These are phyloP conservation scores for Scutellaria minor DNA, from an alignment of 257 asterid species.

Conservation along the genomic window DNA sequence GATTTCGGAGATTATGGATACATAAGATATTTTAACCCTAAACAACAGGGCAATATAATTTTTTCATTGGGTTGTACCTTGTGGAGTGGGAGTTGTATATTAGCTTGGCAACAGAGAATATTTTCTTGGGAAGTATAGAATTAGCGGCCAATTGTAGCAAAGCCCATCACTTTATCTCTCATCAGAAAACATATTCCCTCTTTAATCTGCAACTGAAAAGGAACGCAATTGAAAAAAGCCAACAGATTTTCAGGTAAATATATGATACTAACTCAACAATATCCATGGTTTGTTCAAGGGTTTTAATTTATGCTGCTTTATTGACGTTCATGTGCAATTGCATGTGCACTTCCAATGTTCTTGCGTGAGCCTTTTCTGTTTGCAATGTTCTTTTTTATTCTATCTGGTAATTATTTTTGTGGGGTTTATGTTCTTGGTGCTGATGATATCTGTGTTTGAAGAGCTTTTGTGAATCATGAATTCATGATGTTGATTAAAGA, in stretches of 20 bases:
- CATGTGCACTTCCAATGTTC: conserved; percentile 19
- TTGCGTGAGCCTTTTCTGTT: conserved; percentile 32
- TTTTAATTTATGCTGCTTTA: conserved; percentile 23
- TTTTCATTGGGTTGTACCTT: no score
- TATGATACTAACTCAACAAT: background rate
- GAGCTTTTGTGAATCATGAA: conserved; percentile 18
- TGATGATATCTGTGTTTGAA: conserved; percentile 32
- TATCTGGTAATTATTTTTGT: background rate
- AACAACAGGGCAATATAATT: no score
- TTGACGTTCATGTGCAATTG: conserved; percentile 27
- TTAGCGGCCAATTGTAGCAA: conserved; percentile 8
- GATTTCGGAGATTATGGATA: no score
- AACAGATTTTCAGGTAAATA: conserved; percentile 37
- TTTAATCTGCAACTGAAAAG: background rate
- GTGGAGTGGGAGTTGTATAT: conserved; percentile 12
- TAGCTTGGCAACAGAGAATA: conserved; percentile 6
- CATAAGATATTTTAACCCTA: no score
- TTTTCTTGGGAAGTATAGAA: conserved; percentile 22
- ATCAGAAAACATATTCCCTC: background rate
- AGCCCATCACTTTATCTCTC: conserved; percentile 31
- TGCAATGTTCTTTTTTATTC: background rate
- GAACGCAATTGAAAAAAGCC: conserved; percentile 14
- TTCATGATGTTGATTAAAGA: conserved; percentile 12
- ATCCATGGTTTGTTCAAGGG: background rate
- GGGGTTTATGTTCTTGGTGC: background rate